Base-by-base conservation (phyloP, 371 early-diverging fungal genomes). In the Actinomucor elegans region DNA sequence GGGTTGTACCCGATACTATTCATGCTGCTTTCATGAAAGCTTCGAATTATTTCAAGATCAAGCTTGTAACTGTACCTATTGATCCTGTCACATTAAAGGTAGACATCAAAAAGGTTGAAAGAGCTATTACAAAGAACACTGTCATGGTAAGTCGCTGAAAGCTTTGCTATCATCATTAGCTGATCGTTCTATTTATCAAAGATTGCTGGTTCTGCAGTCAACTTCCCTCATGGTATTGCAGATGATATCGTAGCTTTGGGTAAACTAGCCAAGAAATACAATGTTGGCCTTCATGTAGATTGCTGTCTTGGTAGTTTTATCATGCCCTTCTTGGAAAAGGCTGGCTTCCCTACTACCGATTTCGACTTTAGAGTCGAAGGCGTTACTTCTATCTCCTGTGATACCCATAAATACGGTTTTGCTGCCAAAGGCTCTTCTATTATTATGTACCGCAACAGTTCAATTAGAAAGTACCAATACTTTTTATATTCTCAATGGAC, bases 1-100 rank as follows among this genome's bases (percentile, higher is more conserved):
- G 92, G 77, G 79, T 96, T 32, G 85, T 92, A 0, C 96, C 96
- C 8, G 85, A 86, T 14, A 94, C 96, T 0, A 88, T 89, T 26
- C 98, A 98, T 60, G 93, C 94, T 17, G 97, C 98, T 10, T 96
- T 97, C 52, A 94, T 95, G 83, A 97, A 97, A 75, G 98, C 93
- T 0, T 90, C 93, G 6, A 75, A 73, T 41, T 97, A 96, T 73
- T 96, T 98, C 62, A 84, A 85, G 10, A 90, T 98, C 61, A 90
- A 89, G 61, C 56, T 97, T 6, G 77, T 94, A 23, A 86, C 87
- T 34, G 79, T 94, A 24, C 94, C 96, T 11, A 77, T 96, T 15
- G 90, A 94, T 55, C 80, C 84, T n/a, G 78, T 70, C 11, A 91
- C 92, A 0, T 83, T 83, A 48, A 74, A 86, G 43, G 97, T 90